Evolutionary conservation across 768 basidiomycete species (phyloP).

Genomic region (Boletus pseudo-olivaceus): DNA sequence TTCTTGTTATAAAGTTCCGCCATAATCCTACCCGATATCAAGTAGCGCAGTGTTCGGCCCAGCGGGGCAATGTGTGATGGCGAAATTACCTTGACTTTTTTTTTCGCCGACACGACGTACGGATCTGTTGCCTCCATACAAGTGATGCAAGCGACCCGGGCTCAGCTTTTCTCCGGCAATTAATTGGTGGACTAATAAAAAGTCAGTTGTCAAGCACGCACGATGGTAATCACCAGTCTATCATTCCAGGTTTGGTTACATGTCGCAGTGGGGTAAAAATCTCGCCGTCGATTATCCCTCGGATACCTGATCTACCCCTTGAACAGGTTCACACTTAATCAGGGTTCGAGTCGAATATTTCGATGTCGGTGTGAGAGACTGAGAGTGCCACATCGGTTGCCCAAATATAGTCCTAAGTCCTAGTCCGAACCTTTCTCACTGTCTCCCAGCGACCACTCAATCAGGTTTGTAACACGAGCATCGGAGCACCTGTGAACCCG

Average conservation of each 20-base stretch:
- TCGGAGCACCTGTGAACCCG: neutral
- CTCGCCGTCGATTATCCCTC: neutral
- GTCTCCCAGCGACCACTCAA: neutral
- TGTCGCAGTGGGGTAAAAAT: neutral
- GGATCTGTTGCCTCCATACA: neutral
- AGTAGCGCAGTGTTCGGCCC: neutral
- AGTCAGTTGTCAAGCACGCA: too few relatives aligned
- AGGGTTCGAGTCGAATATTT: neutral
- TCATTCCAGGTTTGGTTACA: neutral
- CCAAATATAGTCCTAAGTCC: constrained; percentile 7
- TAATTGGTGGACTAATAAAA: neutral
- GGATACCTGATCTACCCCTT: too few relatives aligned
- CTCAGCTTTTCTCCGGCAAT: neutral
- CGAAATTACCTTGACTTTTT: neutral
- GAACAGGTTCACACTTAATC: constrained; percentile 1
- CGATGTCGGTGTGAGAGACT: constrained; percentile 1
- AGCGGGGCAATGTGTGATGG: neutral
- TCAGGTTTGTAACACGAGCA: neutral
- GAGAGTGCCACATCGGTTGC: neutral
- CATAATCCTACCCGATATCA: neutral
- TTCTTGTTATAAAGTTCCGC: neutral
- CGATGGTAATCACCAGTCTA: neutral
- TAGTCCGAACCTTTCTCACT: neutral
- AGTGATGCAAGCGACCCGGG: neutral
- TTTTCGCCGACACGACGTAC: neutral